Evolutionary conservation across 768 basidiomycete species (phyloP).

Genomic region (Sporobolomyces phaffii): DNA sequence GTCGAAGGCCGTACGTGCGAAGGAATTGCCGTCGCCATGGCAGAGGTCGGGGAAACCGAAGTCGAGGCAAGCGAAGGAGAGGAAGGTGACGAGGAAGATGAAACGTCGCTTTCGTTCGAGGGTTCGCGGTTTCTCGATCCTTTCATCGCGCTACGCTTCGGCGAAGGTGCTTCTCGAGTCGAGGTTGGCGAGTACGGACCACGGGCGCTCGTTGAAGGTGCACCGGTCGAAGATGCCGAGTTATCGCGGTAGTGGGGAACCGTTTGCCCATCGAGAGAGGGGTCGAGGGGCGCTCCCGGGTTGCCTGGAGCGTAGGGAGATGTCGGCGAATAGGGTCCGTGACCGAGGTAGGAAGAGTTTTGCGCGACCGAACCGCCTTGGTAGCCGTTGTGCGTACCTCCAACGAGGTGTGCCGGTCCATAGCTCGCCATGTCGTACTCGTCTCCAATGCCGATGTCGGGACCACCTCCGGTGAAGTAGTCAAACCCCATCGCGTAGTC

Average conservation of each 20-base stretch:
- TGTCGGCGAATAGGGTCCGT: conserved; percentile 20
- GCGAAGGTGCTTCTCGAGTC: background rate
- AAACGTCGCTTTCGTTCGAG: conserved; percentile 10
- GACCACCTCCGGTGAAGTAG: conserved; percentile 54
- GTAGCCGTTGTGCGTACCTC: conserved; percentile 34
- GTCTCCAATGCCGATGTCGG: conserved; percentile 52
- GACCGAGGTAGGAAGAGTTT: conserved; percentile 6
- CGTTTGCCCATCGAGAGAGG: background rate
- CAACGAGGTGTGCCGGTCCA: conserved; percentile 35
- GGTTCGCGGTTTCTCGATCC: conserved; percentile 26
- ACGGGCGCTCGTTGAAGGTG: conserved; percentile 5
- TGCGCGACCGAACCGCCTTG: conserved; percentile 1
- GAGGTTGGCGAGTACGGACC: conserved; percentile 23
- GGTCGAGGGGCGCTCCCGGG: conserved; percentile 10
- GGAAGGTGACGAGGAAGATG: background rate
- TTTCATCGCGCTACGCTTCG: conserved; percentile 29
- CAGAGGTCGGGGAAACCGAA: conserved; percentile 2
- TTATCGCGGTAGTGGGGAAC: conserved; percentile 31
- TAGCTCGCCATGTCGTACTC: conserved; percentile 39
- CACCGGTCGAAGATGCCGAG: background rate
- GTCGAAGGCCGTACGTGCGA: conserved; percentile 20
- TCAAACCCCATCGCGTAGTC: conserved; percentile 54
- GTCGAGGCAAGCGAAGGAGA: conserved; percentile 1
- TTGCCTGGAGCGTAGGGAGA: conserved; percentile 17
- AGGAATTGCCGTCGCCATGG: conserved; percentile 32